Percentiles rank a stretch among this genome's conserved stretches.
These are phyloP conservation scores for Xylaria sp. DNA, from an alignment of 2,329 filamentous ascomycete species.

Conservation along the genomic window DNA sequence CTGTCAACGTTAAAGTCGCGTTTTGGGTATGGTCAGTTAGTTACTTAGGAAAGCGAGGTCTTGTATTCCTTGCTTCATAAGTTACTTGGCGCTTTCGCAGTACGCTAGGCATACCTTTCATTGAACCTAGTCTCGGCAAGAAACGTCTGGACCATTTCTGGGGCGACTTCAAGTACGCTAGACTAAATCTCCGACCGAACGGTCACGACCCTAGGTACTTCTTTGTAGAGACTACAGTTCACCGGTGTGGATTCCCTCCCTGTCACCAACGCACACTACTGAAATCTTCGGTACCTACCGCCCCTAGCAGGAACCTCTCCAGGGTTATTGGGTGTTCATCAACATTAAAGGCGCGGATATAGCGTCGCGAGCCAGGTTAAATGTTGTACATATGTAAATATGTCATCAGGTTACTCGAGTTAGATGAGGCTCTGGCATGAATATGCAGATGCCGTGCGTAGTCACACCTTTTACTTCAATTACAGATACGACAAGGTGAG, in stretches of 20 bases:
- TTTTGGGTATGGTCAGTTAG: constrained; percentile 24
- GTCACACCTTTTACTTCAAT: background rate
- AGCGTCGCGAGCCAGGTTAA: background rate
- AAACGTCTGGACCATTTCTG: constrained; percentile 13
- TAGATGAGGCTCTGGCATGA: background rate
- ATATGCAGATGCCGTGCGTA: background rate
- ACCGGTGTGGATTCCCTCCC: constrained; percentile 32
- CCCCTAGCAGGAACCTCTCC: constrained; percentile 19
- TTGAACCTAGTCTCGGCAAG: constrained; percentile 19
- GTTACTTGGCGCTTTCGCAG: background rate
- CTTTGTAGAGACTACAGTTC: constrained; percentile 21
- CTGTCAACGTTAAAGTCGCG: constrained; percentile 26
- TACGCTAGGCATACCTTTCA: constrained; percentile 5
- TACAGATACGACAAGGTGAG: background rate
- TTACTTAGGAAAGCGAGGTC: constrained; percentile 20
- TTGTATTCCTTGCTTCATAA: constrained; percentile 25
- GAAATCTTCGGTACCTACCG: constrained; percentile 28
- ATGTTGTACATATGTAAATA: background rate
- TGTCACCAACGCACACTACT: constrained; percentile 12
- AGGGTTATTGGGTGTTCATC: background rate
- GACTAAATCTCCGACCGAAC: constrained; percentile 22
- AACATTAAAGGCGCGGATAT: constrained; percentile 8
- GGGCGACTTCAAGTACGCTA: constrained; percentile 9
- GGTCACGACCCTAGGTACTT: constrained; percentile 12
- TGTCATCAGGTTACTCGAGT: constrained; percentile 2